Conservation (phyloP, 495 filamentous ascomycete genomes). For the Hypoxylon rickii region DNA sequence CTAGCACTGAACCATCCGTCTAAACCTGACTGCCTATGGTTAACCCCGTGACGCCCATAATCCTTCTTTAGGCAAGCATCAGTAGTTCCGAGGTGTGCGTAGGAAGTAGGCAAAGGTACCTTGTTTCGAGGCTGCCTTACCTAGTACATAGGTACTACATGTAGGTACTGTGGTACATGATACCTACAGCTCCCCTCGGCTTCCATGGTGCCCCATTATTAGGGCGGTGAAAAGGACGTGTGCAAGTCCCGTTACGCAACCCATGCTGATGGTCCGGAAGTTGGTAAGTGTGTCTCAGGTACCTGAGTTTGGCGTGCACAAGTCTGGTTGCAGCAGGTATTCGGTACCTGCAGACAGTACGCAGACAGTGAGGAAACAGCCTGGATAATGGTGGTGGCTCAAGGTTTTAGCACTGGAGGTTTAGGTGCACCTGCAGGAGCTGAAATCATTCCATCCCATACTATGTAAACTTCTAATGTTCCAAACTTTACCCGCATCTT, state of each 20-base stretch:
- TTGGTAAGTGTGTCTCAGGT: background rate
- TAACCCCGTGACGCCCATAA: constrained; percentile 18
- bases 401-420: background rate
- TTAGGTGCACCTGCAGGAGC: background rate
- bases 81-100: too few species aligned
- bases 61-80: constrained; percentile 22
- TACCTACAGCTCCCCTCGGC: constrained; percentile 3
- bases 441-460: background rate
- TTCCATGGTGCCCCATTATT: background rate
- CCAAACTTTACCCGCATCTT: too few species aligned
- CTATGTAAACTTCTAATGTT: too few species aligned
- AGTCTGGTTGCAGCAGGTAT: background rate
- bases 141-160: too few species aligned
- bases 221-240: constrained; percentile 13
- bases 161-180: too few species aligned
- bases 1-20: too few species aligned
- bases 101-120: background rate
- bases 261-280: background rate
- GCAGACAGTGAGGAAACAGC: background rate
- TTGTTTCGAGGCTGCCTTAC: too few species aligned
- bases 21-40: too few species aligned
- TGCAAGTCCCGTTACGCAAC: background rate
- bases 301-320: background rate
- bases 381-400: background rate
- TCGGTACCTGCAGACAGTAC: too few species aligned